Conservation (phyloP, 208 protist species). For the Leptomonas seymouri region DNA sequence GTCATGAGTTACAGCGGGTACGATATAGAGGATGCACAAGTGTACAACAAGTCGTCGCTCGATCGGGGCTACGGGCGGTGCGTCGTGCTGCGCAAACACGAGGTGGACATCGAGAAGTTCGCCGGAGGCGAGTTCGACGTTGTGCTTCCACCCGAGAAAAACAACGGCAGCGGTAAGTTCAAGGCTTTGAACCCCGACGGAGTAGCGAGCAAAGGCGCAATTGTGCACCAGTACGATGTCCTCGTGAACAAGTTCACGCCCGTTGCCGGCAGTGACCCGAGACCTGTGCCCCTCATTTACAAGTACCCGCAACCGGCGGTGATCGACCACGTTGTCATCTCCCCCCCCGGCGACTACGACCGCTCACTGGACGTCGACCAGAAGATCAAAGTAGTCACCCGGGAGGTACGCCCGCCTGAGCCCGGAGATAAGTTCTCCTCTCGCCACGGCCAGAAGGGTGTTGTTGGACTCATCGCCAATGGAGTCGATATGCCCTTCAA, state of each 20-base stretch:
- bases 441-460: conserved; percentile 99
- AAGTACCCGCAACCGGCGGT: conserved; percentile 93
- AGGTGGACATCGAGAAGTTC: conserved; percentile 71
- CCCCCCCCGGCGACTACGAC: conserved; percentile 85
- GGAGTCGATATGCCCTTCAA: conserved; percentile 99
- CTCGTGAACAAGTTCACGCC: conserved; percentile 96
- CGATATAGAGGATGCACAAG: conserved; percentile 99
- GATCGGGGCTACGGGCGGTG: conserved; percentile 98
- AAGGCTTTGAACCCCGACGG: conserved; percentile 95
- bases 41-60: conserved; percentile 97
- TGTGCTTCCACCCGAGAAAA: conserved; percentile 74
- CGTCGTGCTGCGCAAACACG: conserved; percentile 92
- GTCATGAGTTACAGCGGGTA: conserved; percentile 99
- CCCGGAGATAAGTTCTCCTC: conserved; percentile 99
- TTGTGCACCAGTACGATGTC: conserved; percentile 91
- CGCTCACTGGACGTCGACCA: conserved; percentile 88
- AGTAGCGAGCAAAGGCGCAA: conserved; percentile 89
- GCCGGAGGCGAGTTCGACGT: conserved; percentile 74
- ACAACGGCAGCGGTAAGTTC: conserved; percentile 43
- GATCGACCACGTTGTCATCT: conserved; percentile 95
- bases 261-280: conserved; percentile 45
- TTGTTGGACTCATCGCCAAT: conserved; percentile 98
- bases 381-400: conserved; percentile 96
- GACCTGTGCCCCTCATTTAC: conserved; percentile 83
- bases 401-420: conserved; percentile 94